These are phyloP conservation scores for Ambrosia artemisiifolia DNA, from an alignment of 129 eudicot genomes.

Conservation along the genomic window DNA sequence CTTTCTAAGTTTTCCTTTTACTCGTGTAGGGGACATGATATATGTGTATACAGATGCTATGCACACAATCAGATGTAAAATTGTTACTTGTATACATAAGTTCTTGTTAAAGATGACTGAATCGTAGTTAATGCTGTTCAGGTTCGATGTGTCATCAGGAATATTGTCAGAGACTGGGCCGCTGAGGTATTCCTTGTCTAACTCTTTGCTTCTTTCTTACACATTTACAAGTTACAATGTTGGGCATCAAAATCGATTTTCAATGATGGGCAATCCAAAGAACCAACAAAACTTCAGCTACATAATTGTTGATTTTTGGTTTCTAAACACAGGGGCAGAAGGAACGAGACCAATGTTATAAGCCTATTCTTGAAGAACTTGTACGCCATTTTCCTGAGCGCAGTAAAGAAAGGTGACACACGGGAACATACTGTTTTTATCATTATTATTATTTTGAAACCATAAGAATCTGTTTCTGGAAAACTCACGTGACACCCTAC, in stretches of 20 bases:
- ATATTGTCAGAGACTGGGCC: slow-evolving; percentile 98
- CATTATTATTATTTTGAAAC: too few species aligned
- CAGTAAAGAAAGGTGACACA: slow-evolving; percentile 51
- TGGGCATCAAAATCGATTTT: not conserved
- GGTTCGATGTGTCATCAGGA: slow-evolving; percentile 94
- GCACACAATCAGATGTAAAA: not conserved
- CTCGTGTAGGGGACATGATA: not conserved
- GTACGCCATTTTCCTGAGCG: slow-evolving; percentile 65
- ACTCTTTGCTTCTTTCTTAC: slow-evolving; percentile 1
- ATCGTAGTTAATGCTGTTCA: slow-evolving; percentile 22
- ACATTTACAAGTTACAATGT: slow-evolving; percentile 3
- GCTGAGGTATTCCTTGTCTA: slow-evolving; percentile 58
- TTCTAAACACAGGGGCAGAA: slow-evolving; percentile 60
- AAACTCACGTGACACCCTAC: too few species aligned
- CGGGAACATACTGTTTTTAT: not conserved
- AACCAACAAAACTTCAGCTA: slow-evolving; percentile 19
- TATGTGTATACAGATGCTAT: not conserved
- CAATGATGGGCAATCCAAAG: not conserved
- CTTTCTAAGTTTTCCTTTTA: not conserved
- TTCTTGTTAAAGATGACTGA: slow-evolving; percentile 5
- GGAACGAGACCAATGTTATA: slow-evolving; percentile 92
- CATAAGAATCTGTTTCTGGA: too few species aligned
- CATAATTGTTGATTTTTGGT: slow-evolving; percentile 8
- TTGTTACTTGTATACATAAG: slow-evolving; percentile 2
- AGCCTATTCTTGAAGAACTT: slow-evolving; percentile 91